phyloP scores from a whole-genome alignment of 2,329 filamentous ascomycete genomes.

The Microdochium bolleyi region DNA sequence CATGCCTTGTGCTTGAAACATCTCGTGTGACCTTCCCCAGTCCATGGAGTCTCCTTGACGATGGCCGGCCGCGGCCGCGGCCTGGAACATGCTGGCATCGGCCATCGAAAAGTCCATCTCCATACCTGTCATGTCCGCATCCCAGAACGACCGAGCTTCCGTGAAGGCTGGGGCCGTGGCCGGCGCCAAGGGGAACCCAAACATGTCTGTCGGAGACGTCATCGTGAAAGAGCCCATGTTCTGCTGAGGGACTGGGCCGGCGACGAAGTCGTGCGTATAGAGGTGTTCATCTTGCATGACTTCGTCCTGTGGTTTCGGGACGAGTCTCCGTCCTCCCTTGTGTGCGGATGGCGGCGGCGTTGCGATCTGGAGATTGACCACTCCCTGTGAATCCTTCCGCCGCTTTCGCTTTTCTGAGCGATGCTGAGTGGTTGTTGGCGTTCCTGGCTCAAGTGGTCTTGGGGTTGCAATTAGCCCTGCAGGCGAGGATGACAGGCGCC shows the following conservation, averaged over 20 bases:
- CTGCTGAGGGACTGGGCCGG: conserved; percentile 36
- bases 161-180: conserved; percentile 36
- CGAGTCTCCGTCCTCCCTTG: conserved; percentile 48
- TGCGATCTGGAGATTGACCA: conserved; percentile 37
- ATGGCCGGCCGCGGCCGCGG: conserved; percentile 25
- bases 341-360: conserved; percentile 52
- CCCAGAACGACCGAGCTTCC: conserved; percentile 45
- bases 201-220: conserved; percentile 44
- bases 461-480: conserved; percentile 26
- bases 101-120: conserved; percentile 48
- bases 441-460: conserved; percentile 19
- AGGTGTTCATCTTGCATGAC: conserved; percentile 52
- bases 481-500: conserved; percentile 51
- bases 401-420: conserved; percentile 37
- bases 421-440: conserved; percentile 15
- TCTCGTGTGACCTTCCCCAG: conserved; percentile 47
- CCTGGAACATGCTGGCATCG: conserved; percentile 34
- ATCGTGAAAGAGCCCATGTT: conserved; percentile 36
- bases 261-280: conserved; percentile 44
- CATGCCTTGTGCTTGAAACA: conserved; percentile 40
- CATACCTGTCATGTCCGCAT: conserved; percentile 47
- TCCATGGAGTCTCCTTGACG: conserved; percentile 45
- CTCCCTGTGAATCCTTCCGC: conserved; percentile 28
- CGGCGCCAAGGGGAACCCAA: conserved; percentile 50
- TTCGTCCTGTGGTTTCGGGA: conserved; percentile 33